These are phyloP conservation scores for Aspergillus carbonarius DNA, from an alignment of 2,329 filamentous ascomycete genomes.

Conservation along the genomic window DNA sequence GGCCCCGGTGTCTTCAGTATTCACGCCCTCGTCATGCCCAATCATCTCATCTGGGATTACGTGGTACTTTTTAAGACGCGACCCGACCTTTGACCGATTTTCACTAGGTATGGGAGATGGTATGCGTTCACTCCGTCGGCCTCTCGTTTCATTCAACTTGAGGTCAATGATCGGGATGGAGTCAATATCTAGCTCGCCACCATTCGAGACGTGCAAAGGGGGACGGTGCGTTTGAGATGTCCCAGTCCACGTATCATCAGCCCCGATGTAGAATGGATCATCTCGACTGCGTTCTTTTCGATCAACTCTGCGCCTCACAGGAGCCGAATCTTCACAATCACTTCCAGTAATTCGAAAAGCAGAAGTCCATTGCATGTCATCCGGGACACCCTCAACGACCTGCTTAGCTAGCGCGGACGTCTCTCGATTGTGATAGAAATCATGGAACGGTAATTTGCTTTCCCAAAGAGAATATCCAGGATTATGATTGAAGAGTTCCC, in stretches of 20 bases:
- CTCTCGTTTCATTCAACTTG: constrained; percentile 64
- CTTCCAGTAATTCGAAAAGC: constrained; percentile 39
- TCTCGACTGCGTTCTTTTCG: constrained; percentile 80
- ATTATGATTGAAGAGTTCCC: constrained; percentile 60
- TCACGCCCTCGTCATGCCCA: constrained; percentile 40
- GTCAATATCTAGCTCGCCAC: constrained; percentile 82
- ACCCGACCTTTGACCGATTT: constrained; percentile 34
- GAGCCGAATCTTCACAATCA: constrained; percentile 62
- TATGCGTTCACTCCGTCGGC: neutral
- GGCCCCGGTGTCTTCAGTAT: constrained; percentile 38
- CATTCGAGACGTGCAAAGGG: constrained; percentile 70
- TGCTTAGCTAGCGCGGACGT: constrained; percentile 19
- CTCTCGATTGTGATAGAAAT: constrained; percentile 43
- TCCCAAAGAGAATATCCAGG: constrained; percentile 49
- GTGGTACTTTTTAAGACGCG: constrained; percentile 60
- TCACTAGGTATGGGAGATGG: constrained; percentile 18
- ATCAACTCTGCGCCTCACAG: constrained; percentile 72
- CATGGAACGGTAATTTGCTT: constrained; percentile 46
- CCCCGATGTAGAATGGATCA: constrained; percentile 89
- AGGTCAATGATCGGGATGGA: constrained; percentile 95
- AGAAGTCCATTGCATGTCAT: constrained; percentile 24
- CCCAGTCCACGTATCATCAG: constrained; percentile 54
- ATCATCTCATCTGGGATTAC: constrained; percentile 74
- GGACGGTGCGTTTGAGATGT: constrained; percentile 76
- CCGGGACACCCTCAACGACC: constrained; percentile 18